A percentile compares a stretch with the other conserved stretches of the same genome.
Conservation (phyloP, 805 yeast species). For the Phaffomyces thermotolerans region DNA sequence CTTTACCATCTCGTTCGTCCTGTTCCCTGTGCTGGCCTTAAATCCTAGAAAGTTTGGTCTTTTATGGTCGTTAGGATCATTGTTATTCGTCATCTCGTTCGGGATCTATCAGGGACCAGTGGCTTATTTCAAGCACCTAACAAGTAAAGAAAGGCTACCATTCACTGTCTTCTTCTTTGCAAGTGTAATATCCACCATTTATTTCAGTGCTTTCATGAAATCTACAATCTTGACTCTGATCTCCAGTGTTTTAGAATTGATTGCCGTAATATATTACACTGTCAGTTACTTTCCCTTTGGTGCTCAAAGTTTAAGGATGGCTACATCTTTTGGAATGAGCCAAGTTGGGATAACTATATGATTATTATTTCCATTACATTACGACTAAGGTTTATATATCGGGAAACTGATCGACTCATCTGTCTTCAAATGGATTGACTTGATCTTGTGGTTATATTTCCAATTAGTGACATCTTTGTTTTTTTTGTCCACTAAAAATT, state of each 20-base stretch:
- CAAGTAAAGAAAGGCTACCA: constrained; percentile 68
- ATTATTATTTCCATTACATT: not conserved
- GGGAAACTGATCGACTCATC: constrained; percentile 64
- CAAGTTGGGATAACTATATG: constrained; percentile 27
- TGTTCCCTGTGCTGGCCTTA: constrained; percentile 83
- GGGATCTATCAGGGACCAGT: constrained; percentile 90
- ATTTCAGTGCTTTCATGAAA: constrained; percentile 60
- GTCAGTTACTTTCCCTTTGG: constrained; percentile 96
- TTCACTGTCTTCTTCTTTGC: constrained; percentile 76
- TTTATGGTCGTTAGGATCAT: constrained; percentile 86
- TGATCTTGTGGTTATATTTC: constrained; percentile 45
- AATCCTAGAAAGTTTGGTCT: constrained; percentile 89
- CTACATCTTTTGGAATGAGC: constrained; percentile 49
- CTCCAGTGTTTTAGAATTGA: constrained; percentile 66
- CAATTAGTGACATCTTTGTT: constrained; percentile 44
- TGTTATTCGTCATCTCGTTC: constrained; percentile 80
- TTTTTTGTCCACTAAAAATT: constrained; percentile 38
- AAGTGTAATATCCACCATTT: constrained; percentile 72
- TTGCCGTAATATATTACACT: constrained; percentile 87
- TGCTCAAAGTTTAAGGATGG: constrained; percentile 59
- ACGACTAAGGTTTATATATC: constrained; percentile 23
- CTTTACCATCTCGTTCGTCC: constrained; percentile 70
- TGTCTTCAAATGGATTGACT: constrained; percentile 53
- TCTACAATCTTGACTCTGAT: constrained; percentile 71
- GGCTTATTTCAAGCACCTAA: constrained; percentile 66